Percentiles rank a stretch among this genome's conserved stretches.
Conservation (phyloP, 2,329 filamentous ascomycete genomes). For the Thelonectria discophora region DNA sequence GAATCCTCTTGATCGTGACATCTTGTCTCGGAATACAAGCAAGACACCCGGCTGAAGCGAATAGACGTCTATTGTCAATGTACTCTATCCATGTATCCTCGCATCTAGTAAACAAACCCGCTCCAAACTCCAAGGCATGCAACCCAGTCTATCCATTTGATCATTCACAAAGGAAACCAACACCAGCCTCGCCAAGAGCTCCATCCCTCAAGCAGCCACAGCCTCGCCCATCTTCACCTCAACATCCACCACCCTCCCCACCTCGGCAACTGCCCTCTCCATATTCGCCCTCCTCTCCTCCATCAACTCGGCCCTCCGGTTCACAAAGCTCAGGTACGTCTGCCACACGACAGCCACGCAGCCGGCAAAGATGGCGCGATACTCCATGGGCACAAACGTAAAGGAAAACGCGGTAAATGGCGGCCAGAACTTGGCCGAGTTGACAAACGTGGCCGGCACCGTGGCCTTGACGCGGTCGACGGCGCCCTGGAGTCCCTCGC, state of each 20-base stretch:
- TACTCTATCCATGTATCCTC: too few relatives aligned
- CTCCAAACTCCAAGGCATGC: not conserved
- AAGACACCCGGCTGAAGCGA: too few relatives aligned
- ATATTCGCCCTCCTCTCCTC: conserved; percentile 28
- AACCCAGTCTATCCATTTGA: conserved; percentile 8
- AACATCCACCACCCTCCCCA: conserved; percentile 3
- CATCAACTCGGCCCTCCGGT: conserved; percentile 70
- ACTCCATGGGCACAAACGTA: conserved; percentile 81
- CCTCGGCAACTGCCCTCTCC: conserved; percentile 11
- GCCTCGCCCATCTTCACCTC: not conserved
- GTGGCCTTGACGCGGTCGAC: conserved; percentile 77
- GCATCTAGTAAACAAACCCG: too few relatives aligned
- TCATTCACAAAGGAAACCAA: conserved; percentile 5
- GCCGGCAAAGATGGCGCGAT: conserved; percentile 81
- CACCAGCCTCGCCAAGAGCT: not conserved
- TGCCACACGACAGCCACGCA: conserved; percentile 89
- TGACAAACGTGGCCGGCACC: conserved; percentile 78
- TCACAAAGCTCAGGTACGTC: conserved; percentile 85
- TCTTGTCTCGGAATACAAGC: too few relatives aligned
- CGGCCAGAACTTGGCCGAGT: conserved; percentile 89
- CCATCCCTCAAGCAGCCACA: conserved; percentile 7
- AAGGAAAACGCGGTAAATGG: conserved; percentile 87
- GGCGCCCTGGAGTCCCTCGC: conserved; percentile 70
- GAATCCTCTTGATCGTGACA: too few relatives aligned
- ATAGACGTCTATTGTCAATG: too few relatives aligned